Evolutionary conservation across 352 stramenopile species (phyloP), one percentile per base, ranked within the genome.

Genomic region (Plasmopara viticola): DNA sequence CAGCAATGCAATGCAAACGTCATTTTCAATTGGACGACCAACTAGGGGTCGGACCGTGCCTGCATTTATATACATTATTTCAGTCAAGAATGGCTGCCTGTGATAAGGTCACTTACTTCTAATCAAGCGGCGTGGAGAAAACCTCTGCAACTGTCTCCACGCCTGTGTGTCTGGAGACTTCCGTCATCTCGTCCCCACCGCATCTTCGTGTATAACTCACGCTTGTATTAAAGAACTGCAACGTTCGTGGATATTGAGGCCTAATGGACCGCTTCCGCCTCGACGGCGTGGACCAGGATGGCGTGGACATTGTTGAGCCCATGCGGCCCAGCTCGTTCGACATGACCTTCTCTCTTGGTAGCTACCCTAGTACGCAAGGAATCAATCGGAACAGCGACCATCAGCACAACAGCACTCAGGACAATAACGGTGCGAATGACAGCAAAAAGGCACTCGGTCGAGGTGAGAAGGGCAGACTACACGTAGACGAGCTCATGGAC

Each of bases 291-390:
- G 79, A 90, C 51, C 73, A 86, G 46, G 71, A 84, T 48, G 69
- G 64, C 42, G 89, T 81, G 42, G 84, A 94, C 62, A 81, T 68
- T 2, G 77, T 94, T 12, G 84, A 91, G 68, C 84, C 84, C 44
- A 84, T 91, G 69, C 84, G 84, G 4, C 70, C 84, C n/a, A 90
- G 84, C 57, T 92, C 81, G 29, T 94, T 94, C 60, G 81, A 94
- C 73, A 86, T 89, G 76, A 89, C 78, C 58, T 90, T 90, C 66
- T 89, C 77, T 30, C 76, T 90, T 8, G 74, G 73, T 51, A 69
- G 65, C 64, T 72, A 84, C 58, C 64, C 68, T 44, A 42, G 35
- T 30, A 41, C 53, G 7, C 55, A 63, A 25, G 57, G 56, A 0
- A 37, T 76, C 42, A 64, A 48, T 29, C 54, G 56, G 18, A 60